Evolutionary conservation across 345 rosid species (phyloP), one percentile per base, ranked within the genome.

Genomic region (Sisymbrium irio): DNA sequence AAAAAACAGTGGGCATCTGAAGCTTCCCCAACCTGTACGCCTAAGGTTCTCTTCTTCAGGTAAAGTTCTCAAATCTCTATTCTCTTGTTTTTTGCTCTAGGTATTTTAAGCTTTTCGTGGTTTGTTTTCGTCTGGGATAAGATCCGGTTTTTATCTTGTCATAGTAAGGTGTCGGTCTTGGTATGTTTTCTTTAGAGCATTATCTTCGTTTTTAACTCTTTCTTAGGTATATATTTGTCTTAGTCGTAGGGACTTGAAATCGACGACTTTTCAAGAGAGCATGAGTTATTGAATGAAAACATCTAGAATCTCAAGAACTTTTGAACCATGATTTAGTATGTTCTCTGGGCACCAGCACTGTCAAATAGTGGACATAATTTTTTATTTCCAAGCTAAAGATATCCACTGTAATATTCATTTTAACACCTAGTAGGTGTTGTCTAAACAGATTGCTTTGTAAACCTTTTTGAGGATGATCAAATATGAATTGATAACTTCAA

Each of bases 21-120:
- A 84, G 79, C 79, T 85, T 71, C 83, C 97, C 20, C 84, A 90
- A 41, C 84, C 91, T 35, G 77, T 83, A 53, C 96, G 96, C 65
- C 77, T 88, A 59, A 84, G 94, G 54, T 53, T 89, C 59, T 78
- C 83, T 53, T 90, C 89, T 62, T 81, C 87, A 80, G 92, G 98
- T 92, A 79, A 82, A 87, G 25, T 59, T 65, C 50, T 59, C 45
- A 55, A 53, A 27, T 42, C 15, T 30, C 59, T 36, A 3, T 46
- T 11, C 18, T 17, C 36, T 51, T 42, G 30, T 12, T n/a, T 76
- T 70, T 51, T 47, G 14, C 40, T 39, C 33, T 36, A 49, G 49
- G 14, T 54, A 62, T 10, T 53, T 53, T 37, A 46, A 51, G 50
- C 40, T 75, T 53, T 18, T 35, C 5, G 11, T 35, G 41, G 50